Base-by-base conservation (phyloP, 2,329 filamentous ascomycete species). In the Biscogniauxia marginata region DNA sequence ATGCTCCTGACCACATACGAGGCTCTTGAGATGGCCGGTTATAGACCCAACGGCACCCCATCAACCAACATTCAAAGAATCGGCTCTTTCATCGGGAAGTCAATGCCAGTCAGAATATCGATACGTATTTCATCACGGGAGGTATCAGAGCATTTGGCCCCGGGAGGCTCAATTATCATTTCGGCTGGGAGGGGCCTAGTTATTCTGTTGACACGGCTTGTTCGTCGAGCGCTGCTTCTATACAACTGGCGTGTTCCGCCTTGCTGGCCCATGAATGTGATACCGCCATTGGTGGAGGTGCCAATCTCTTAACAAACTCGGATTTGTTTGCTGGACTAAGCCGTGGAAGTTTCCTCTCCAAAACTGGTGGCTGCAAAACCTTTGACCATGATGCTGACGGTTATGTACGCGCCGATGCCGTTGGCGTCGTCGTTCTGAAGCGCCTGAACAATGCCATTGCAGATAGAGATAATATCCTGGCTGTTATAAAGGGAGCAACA, bases 1-100 rank as follows among this genome's bases (percentile, higher is more conserved):
- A 81, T 83, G 3, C 73, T 89, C 2, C 79, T 84, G 23, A 86
- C 85, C 7, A 84, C 84, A 0, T 89, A 88, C 60, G 86, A 89
- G 64, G 85, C 86, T 1, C 74, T 89, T 30, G 86, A 89, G 66
- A 84, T 84, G 76, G 84, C 83, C 23, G 86, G 65, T 0, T 58
- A 63, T n/a, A 58, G 61, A 1, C 54, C 62, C 0, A 57, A 61
- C 43, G 21, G 46, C 0, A 65, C 57, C 0, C 57, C 56, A 0
- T 59, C 59, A 6, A 57, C 56, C 7, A 24, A 44, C 1, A 39
- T 24, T 1, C 25, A 56, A 4, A 54, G 63, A 4, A 50, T 65
- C 3, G 65, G 62, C 9, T 50, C 57, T 7, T 65, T 58, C 11
- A 59, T 62, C 23, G 63, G 63, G 85, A 88, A 66, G 81, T 84